Evolutionary conservation across 768 basidiomycete species (phyloP).

Genomic region (Ramaria sp.): DNA sequence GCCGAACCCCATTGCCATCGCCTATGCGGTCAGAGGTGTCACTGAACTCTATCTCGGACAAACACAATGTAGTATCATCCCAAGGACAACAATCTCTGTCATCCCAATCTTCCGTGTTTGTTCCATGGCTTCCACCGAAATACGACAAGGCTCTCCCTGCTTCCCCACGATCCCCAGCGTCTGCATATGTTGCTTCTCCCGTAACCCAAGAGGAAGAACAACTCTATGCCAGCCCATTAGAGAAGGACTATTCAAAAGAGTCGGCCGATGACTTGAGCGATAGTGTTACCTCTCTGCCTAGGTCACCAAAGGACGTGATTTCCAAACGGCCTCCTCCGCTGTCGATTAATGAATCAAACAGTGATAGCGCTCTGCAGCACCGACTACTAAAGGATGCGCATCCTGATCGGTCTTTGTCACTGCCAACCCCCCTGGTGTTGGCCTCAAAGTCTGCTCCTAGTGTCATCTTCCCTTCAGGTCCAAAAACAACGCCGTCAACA

Average conservation of each 20-base stretch:
- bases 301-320: background rate
- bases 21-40: slow-evolving; percentile 17
- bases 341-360: background rate
- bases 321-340: background rate
- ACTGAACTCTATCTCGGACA: background rate
- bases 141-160: slow-evolving; percentile 5
- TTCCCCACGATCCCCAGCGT: background rate
- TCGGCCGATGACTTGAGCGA: background rate
- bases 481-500: slow-evolving; percentile 1
- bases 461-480: slow-evolving; percentile 5
- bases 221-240: no score
- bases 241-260: background rate
- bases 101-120: slow-evolving; percentile 1
- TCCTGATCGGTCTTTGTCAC: background rate
- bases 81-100: background rate
- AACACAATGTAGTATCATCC: background rate
- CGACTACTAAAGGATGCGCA: background rate
- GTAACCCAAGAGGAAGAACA: background rate
- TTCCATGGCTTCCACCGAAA: background rate
- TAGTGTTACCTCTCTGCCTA: background rate
- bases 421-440: background rate
- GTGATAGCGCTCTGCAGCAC: background rate
- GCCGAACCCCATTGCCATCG: slow-evolving; percentile 16
- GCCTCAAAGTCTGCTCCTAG: background rate
- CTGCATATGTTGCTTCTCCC: background rate